Percentiles rank a stretch among this genome's conserved stretches.
Evolutionary conservation across 768 basidiomycete genomes (phyloP).

Genomic region (Termitomyces bulborhizus): DNA sequence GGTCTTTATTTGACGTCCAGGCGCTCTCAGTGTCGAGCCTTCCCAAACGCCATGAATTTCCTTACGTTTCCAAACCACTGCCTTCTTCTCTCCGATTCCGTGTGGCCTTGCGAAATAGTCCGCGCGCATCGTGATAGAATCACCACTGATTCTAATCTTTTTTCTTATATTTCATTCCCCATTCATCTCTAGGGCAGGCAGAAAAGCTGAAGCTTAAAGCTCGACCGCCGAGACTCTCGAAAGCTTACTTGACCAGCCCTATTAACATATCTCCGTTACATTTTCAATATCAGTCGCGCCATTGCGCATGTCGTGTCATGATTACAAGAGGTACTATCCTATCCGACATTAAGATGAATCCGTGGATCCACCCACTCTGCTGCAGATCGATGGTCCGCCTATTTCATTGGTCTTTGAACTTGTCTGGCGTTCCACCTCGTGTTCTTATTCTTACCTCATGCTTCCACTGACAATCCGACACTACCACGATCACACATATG

Average conservation of each 20-base stretch:
- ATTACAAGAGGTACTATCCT: not conserved
- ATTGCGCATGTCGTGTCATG: not conserved
- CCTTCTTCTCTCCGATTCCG: not conserved
- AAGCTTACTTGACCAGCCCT: slow-evolving; percentile 4
- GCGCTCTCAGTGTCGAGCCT: not conserved
- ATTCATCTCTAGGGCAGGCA: not conserved
- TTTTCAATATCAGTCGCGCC: not conserved
- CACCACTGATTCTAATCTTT: not conserved
- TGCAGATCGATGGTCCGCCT: not conserved
- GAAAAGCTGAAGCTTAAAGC: not conserved
- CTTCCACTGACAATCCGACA: not conserved
- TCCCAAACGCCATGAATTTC: not conserved
- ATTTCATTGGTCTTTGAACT: no score
- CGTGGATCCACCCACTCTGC: not conserved
- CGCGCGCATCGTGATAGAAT: not conserved
- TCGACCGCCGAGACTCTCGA: not conserved
- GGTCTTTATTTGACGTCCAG: not conserved
- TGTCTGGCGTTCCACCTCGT: not conserved
- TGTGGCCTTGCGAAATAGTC: not conserved
- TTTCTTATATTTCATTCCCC: not conserved
- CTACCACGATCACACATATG: not conserved
- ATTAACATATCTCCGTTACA: not conserved
- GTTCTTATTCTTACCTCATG: not conserved
- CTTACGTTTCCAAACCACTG: not conserved
- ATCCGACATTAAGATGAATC: no score